These are phyloP conservation scores for Tulasnella calospora DNA, from an alignment of 768 basidiomycete species.

Conservation along the genomic window DNA sequence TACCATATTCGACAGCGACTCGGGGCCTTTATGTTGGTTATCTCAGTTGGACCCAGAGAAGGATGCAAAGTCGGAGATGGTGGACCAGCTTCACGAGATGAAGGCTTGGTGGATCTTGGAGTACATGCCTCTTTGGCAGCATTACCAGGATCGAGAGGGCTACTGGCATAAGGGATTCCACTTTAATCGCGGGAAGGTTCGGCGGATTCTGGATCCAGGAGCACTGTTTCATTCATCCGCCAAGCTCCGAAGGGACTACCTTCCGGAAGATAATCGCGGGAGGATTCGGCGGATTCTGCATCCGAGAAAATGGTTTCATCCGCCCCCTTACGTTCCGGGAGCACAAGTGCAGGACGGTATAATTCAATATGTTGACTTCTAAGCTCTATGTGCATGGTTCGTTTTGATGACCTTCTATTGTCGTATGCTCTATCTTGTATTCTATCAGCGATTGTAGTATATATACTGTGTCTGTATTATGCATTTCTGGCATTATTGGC, in stretches of 20 bases:
- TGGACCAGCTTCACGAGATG: not conserved
- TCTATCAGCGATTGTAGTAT: no score
- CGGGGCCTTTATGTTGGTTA: not conserved
- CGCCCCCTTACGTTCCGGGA: no score
- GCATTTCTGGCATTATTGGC: no score
- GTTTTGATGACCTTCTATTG: no score
- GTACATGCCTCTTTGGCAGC: not conserved
- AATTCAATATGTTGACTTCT: no score
- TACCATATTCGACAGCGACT: no score
- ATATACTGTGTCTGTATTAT: no score
- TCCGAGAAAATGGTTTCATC: no score
- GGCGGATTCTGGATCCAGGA: not conserved
- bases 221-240: conserved; percentile 10
- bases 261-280: not conserved
- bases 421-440: no score
- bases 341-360: no score
- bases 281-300: not conserved
- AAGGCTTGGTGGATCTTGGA: conserved; percentile 25
- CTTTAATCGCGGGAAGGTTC: not conserved
- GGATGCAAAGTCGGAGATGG: not conserved
- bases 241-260: not conserved
- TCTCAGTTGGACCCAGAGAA: not conserved
- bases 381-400: no score
- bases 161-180: conserved; percentile 2
- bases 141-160: conserved; percentile 16